A percentile compares a stretch with the other conserved stretches of the same genome.
Evolutionary conservation across 1,284 basidiomycete species (phyloP).

Genomic region (Trametes versicolor): DNA sequence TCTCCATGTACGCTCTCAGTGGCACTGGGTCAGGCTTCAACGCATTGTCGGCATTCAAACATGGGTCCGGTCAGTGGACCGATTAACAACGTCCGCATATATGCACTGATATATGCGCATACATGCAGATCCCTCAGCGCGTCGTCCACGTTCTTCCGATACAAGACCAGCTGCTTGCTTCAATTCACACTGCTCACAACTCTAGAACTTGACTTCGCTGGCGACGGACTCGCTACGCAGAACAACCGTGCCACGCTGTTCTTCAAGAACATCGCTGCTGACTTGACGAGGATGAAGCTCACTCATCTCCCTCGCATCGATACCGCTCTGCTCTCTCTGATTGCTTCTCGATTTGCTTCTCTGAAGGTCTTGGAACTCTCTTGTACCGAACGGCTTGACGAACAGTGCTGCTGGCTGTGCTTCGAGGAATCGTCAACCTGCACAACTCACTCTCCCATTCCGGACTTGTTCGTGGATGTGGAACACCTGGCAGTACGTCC

Average conservation of each 20-base stretch:
- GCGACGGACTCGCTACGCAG: constrained; percentile 42
- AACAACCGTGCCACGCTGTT: constrained; percentile 37
- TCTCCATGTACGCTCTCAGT: constrained; percentile 41
- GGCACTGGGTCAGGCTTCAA: constrained; percentile 41
- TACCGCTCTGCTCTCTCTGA: constrained; percentile 52
- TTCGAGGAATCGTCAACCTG: constrained; percentile 66
- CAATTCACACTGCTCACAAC: constrained; percentile 33
- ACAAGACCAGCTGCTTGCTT: constrained; percentile 28
- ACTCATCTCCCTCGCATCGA: constrained; percentile 65
- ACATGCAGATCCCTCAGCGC: constrained; percentile 34
- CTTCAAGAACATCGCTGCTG: constrained; percentile 38
- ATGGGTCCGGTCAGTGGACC: constrained; percentile 42
- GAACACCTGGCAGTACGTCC: constrained; percentile 59
- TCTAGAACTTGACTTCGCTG: constrained; percentile 40
- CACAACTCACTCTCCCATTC: constrained; percentile 70
- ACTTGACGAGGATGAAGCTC: constrained; percentile 54
- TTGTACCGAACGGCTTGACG: constrained; percentile 64
- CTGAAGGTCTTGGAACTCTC: constrained; percentile 61
- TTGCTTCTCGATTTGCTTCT: constrained; percentile 56
- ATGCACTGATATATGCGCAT: constrained; percentile 42
- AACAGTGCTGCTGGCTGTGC: constrained; percentile 67
- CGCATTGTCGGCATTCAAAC: constrained; percentile 35
- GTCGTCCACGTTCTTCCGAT: constrained; percentile 31
- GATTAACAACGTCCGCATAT: constrained; percentile 6
- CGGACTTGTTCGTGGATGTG: constrained; percentile 54